phyloP scores from a whole-genome alignment of 306 rosid species.

The Malus fusca region DNA sequence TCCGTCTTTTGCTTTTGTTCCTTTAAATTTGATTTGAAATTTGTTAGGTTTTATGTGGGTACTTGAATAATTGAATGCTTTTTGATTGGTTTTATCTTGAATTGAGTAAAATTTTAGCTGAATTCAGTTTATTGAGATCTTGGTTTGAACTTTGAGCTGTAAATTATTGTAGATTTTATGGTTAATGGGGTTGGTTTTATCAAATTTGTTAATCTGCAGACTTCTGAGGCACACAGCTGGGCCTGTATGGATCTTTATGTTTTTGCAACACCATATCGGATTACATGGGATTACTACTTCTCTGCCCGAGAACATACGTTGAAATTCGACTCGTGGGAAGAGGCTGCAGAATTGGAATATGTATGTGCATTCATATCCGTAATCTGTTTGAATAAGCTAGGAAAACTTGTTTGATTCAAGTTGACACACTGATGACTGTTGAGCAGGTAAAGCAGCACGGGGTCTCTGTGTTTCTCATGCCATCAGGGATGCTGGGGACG shows the following conservation, averaged over 20 bases:
- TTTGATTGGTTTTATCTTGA: neutral
- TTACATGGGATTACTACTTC: slow-evolving; percentile 97
- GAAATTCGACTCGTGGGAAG: slow-evolving; percentile 88
- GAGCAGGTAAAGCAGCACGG: slow-evolving; percentile 95
- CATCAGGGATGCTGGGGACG: slow-evolving; percentile 96
- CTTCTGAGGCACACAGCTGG: slow-evolving; percentile 95
- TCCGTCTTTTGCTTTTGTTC: neutral
- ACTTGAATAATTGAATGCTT: neutral
- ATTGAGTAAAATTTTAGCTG: neutral
- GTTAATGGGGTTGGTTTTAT: neutral
- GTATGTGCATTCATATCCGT: slow-evolving; percentile 38
- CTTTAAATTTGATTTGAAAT: neutral
- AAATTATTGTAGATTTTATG: neutral
- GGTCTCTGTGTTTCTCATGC: slow-evolving; percentile 96
- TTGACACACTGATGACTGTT: slow-evolving; percentile 17
- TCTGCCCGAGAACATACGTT: slow-evolving; percentile 72
- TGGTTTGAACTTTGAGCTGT: neutral
- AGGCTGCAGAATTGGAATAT: slow-evolving; percentile 93
- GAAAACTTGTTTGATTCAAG: neutral
- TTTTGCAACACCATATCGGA: slow-evolving; percentile 87
- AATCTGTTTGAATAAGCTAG: slow-evolving; percentile 11
- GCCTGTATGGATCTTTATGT: slow-evolving; percentile 97
- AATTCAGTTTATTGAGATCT: neutral
- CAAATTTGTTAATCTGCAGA: slow-evolving; percentile 32
- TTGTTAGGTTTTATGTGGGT: neutral